Conservation (phyloP, 2,329 filamentous ascomycete species). For the Chaetomiaceae sp. region DNA sequence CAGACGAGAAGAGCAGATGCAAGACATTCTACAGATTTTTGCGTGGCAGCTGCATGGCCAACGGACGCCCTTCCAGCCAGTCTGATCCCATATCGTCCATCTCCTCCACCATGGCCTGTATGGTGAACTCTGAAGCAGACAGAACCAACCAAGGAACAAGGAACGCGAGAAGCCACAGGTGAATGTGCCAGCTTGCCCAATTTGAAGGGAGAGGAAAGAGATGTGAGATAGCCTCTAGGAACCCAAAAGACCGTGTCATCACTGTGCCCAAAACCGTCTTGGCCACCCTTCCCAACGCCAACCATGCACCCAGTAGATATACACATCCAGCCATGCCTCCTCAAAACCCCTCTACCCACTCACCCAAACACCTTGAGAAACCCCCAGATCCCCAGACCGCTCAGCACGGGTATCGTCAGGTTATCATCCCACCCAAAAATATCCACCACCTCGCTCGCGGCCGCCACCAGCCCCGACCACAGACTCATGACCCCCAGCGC, state of each 20-base stretch:
- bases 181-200: neutral
- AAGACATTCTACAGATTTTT: conserved; percentile 19
- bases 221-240: conserved; percentile 16
- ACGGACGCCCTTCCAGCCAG: conserved; percentile 6
- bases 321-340: conserved; percentile 4
- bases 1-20: conserved; percentile 10
- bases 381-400: conserved; percentile 81
- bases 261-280: conserved; percentile 6
- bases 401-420: conserved; percentile 89
- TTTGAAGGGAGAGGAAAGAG: neutral
- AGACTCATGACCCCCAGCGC: conserved; percentile 79
- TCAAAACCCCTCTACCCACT: conserved; percentile 14
- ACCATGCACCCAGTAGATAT: conserved; percentile 21
- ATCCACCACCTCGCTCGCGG: conserved; percentile 85
- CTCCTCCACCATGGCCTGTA: neutral
- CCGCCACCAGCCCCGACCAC: conserved; percentile 83
- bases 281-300: conserved; percentile 25
- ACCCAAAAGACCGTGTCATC: neutral
- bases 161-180: no score
- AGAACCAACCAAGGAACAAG: no score
- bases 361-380: conserved; percentile 84
- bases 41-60: conserved; percentile 23
- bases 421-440: conserved; percentile 96
- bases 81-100: neutral
- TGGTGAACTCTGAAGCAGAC: conserved; percentile 4